phyloP scores from a whole-genome alignment of 257 asterid genomes.

The Coffea canephora region DNA sequence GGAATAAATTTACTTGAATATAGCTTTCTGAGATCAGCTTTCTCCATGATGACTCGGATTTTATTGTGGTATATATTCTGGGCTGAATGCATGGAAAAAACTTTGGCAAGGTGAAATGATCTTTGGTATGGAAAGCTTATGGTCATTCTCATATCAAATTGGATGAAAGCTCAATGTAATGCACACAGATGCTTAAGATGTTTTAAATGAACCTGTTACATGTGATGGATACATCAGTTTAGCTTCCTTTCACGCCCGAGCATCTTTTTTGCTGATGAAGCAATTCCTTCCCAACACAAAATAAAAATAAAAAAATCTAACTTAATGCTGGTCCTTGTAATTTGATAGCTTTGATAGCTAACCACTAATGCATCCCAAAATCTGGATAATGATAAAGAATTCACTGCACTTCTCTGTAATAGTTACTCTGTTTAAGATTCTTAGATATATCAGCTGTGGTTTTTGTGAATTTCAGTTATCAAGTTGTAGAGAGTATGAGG shows the following conservation, averaged over 20 bases:
- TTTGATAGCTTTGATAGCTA: not conserved
- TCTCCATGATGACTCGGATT: not conserved
- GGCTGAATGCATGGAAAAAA: not conserved
- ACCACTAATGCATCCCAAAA: not conserved
- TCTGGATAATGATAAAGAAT: not conserved
- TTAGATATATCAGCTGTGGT: not conserved
- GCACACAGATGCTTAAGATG: no score
- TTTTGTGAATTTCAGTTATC: slow-evolving; percentile 54
- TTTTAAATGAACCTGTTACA: not conserved
- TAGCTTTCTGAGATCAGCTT: slow-evolving; percentile 1
- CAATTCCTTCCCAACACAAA: no score
- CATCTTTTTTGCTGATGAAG: not conserved
- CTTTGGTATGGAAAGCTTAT: not conserved
- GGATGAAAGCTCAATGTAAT: not conserved
- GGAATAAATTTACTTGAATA: not conserved
- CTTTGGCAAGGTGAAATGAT: not conserved
- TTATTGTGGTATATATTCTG: not conserved
- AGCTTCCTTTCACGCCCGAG: not conserved
- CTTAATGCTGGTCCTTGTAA: not conserved
- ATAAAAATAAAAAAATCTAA: no score
- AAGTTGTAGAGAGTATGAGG: slow-evolving; percentile 98
- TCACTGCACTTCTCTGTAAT: not conserved
- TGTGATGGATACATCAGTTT: no score
- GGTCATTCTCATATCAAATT: not conserved
- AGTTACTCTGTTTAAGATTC: not conserved